phyloP scores from a whole-genome alignment of 345 rosid genomes.

The Syzygium grande region DNA sequence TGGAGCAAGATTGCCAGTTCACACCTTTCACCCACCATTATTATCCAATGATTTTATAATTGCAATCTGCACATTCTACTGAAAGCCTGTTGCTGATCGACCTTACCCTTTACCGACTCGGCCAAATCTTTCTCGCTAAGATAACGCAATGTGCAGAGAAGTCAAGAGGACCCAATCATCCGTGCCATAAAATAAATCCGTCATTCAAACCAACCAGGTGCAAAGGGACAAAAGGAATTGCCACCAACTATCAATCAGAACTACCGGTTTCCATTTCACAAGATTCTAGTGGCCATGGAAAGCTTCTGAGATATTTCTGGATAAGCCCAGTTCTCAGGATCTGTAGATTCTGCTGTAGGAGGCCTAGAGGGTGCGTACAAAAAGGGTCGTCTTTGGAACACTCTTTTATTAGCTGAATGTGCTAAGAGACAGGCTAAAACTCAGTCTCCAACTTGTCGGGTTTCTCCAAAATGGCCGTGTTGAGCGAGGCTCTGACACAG shows the following conservation, averaged over 20 bases:
- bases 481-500: constrained; percentile 44
- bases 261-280: background rate
- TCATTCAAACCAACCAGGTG: constrained; percentile 3
- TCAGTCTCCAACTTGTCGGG: background rate
- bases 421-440: background rate
- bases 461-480: constrained; percentile 18
- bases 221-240: background rate
- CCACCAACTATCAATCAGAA: background rate
- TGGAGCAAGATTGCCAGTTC: background rate
- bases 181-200: background rate
- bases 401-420: background rate
- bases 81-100: background rate
- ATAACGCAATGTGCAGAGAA: background rate
- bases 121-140: background rate
- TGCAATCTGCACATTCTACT: no score
- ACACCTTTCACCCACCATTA: background rate
- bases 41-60: background rate
- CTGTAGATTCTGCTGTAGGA: background rate
- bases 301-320: background rate
- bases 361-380: background rate
- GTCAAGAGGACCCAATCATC: background rate
- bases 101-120: background rate
- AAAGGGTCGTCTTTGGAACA: background rate
- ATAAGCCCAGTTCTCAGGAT: background rate
- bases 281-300: background rate